phyloP scores from a whole-genome alignment of 2,329 filamentous ascomycete species.

The Fusarium sp. region DNA sequence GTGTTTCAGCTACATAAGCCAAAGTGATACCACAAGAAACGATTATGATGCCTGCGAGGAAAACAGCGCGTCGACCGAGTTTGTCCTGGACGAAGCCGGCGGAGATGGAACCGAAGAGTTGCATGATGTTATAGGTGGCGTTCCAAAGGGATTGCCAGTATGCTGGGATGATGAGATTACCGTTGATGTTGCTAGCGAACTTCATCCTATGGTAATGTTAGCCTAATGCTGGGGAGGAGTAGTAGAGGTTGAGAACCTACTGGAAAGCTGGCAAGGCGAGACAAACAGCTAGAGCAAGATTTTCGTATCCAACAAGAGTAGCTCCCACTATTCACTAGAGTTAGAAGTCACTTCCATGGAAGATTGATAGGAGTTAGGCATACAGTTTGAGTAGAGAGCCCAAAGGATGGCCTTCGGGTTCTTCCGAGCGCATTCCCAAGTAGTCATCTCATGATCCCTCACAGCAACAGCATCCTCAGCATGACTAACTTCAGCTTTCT shows the following conservation, averaged over 20 bases:
- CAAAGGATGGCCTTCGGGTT: conserved; percentile 14
- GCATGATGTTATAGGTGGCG: conserved; percentile 16
- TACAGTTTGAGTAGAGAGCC: conserved; percentile 1
- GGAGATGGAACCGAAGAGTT: conserved; percentile 3
- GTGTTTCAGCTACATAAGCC: conserved; percentile 9
- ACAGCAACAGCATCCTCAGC: not conserved
- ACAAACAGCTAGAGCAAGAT: conserved; percentile 9
- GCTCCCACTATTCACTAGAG: not conserved
- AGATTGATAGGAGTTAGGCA: accelerated
- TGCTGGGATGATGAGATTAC: conserved; percentile 12
- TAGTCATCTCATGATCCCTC: not conserved
- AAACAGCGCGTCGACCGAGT: not conserved
- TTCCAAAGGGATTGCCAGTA: conserved; percentile 23
- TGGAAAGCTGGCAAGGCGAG: conserved; percentile 14
- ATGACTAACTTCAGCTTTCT: not conserved
- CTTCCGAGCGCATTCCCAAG: conserved; percentile 11
- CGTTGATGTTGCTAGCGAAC: conserved; percentile 9
- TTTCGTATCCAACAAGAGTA: conserved; percentile 7
- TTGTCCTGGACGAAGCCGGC: conserved; percentile 11
- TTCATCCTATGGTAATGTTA: not conserved
- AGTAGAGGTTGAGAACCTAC: not conserved
- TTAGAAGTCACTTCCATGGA: accelerated
- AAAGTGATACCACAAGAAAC: conserved; percentile 5
- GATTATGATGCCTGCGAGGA: conserved; percentile 1
- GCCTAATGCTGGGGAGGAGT: too few relatives aligned